These are phyloP conservation scores for Solanum gandarillasii DNA, from an alignment of 257 asterid genomes.

Conservation along the genomic window DNA sequence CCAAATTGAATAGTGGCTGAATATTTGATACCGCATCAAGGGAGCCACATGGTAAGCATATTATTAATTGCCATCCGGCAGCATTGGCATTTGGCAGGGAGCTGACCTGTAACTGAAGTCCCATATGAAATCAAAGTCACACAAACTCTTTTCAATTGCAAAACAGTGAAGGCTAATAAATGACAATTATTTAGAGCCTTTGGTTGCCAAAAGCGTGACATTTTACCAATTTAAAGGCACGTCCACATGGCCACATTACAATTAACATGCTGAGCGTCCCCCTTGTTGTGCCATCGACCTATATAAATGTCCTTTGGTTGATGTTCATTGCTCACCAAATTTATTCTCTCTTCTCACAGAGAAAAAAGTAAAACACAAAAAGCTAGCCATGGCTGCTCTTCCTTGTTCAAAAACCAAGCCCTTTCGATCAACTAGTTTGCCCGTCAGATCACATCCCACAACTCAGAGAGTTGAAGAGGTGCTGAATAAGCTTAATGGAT, in stretches of 20 bases:
- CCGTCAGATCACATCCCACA: constrained; percentile 6
- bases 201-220: neutral
- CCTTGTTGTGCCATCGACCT: neutral
- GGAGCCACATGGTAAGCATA: neutral
- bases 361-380: neutral
- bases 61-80: neutral
- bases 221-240: neutral
- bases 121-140: neutral
- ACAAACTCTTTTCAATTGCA: neutral
- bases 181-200: neutral
- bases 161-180: neutral
- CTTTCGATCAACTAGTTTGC: constrained; percentile 2
- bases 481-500: neutral
- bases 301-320: neutral
- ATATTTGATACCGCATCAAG: neutral
- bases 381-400: neutral
- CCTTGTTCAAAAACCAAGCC: constrained; percentile 7
- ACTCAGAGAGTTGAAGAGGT: neutral
- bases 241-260: neutral
- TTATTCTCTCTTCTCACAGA: neutral
- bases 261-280: neutral
- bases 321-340: neutral
- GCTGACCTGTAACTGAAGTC: neutral
- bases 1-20: neutral
- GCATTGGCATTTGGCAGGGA: neutral